Conservation (phyloP, 2,329 filamentous ascomycete species). For the Sporothrix sp. region DNA sequence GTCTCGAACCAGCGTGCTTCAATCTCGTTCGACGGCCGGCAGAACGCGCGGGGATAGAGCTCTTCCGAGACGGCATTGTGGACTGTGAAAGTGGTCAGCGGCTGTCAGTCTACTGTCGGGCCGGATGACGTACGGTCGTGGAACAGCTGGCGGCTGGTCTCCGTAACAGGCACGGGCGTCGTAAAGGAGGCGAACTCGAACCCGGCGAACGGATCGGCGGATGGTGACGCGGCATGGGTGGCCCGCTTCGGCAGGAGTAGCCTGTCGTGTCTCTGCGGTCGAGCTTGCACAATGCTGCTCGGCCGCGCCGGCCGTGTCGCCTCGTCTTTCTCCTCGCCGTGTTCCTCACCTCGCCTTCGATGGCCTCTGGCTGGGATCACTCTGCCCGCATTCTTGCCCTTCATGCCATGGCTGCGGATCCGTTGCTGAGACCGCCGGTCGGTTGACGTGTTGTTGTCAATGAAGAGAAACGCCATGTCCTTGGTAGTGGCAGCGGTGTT, state of each 20-base stretch:
- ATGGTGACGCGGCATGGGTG: not conserved
- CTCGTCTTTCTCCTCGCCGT: not conserved
- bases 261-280: too few relatives aligned
- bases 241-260: constrained; percentile 1
- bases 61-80: constrained; percentile 1
- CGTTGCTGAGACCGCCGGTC: not conserved
- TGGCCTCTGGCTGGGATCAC: constrained; percentile 1
- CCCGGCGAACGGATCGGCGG: not conserved
- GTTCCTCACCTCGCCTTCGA: not conserved
- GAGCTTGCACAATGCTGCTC: not conserved
- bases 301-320: not conserved
- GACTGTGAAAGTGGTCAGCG: not conserved
- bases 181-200: not conserved
- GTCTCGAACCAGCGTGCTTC: constrained; percentile 3
- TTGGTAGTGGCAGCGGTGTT: not conserved
- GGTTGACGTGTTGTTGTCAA: not conserved
- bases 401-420: constrained; percentile 4
- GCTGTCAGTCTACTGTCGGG: not conserved
- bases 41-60: not conserved
- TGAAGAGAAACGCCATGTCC: not conserved
- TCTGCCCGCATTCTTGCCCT: constrained; percentile 3
- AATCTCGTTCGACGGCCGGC: not conserved
- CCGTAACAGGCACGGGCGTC: constrained; percentile 2
- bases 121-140: not conserved
- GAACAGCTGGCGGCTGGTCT: not conserved